Conservation (phyloP, 2,329 filamentous ascomycete genomes). For the Botrytis deweyae region DNA sequence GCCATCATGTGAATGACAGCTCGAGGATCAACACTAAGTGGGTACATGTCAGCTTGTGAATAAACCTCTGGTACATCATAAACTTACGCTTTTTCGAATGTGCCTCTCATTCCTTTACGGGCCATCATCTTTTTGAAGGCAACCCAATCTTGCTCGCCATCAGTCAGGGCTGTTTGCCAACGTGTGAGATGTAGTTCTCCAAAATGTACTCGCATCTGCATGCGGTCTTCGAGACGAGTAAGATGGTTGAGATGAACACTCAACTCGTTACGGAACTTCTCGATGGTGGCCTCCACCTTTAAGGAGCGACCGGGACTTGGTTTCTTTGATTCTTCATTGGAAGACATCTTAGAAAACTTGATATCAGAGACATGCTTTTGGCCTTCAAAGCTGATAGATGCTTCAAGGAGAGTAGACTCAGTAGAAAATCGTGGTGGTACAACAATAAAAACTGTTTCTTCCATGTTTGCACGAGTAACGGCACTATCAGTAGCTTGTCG, state of each 20-base stretch:
- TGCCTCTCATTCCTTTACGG: conserved; percentile 27
- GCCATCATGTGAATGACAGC: conserved; percentile 26
- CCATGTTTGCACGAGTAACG: conserved; percentile 26
- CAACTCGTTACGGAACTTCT: conserved; percentile 24
- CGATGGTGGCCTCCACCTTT: conserved; percentile 7
- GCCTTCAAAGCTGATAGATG: background rate
- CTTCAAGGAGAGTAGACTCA: conserved; percentile 3
- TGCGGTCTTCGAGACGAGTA: conserved; percentile 32
- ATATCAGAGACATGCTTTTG: background rate
- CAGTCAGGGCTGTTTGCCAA: conserved; percentile 28
- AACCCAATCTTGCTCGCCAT: conserved; percentile 26
- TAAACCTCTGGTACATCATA: background rate
- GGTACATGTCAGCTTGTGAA: background rate
- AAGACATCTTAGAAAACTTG: background rate
- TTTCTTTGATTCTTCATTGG: background rate
- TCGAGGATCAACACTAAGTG: conserved; percentile 25
- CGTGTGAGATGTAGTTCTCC: conserved; percentile 32
- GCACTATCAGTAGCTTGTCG: conserved; percentile 29
- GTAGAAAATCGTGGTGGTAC: conserved; percentile 28
- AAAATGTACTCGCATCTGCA: conserved; percentile 39
- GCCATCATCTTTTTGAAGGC: conserved; percentile 36
- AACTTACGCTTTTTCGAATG: conserved; percentile 37
- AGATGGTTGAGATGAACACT: conserved; percentile 28
- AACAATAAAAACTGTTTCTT: conserved; percentile 32
- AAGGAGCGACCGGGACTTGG: background rate